Evolutionary conservation across 176 grass and related monocot genomes (phyloP).

Genomic region (Eragrostis curvula): DNA sequence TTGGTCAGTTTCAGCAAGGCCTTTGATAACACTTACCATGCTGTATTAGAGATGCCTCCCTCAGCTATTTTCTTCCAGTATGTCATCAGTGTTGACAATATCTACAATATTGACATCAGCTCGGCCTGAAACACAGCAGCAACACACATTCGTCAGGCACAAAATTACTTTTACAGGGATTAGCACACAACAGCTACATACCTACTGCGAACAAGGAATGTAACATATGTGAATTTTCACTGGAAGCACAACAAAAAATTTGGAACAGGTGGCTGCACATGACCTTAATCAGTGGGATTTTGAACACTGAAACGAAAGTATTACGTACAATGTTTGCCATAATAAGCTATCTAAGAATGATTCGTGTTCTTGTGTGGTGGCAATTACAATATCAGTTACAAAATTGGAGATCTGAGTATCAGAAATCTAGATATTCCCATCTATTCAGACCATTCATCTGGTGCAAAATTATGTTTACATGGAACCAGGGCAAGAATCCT

Average conservation of each 20-base stretch:
- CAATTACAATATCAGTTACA: conserved; percentile 46
- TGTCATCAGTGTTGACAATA: too few relatives aligned
- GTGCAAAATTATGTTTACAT: too few relatives aligned
- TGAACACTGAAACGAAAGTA: conserved; percentile 16
- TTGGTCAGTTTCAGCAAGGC: too few relatives aligned
- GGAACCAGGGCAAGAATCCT: too few relatives aligned
- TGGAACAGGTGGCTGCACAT: neutral
- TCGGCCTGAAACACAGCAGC: too few relatives aligned
- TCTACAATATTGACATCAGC: too few relatives aligned
- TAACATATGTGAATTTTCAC: neutral
- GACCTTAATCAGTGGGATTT: neutral
- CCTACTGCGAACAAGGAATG: neutral
- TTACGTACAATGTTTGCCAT: conserved; percentile 28
- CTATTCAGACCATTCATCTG: conserved; percentile 20
- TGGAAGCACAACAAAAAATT: neutral
- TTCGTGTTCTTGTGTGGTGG: neutral
- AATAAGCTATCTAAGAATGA: conserved; percentile 14
- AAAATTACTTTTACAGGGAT: too few relatives aligned
- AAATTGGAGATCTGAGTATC: conserved; percentile 37
- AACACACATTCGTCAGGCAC: too few relatives aligned
- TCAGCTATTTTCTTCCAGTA: too few relatives aligned
- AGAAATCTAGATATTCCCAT: neutral
- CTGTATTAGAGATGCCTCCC: too few relatives aligned
- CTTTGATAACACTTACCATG: too few relatives aligned
- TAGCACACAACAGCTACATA: too few relatives aligned